A percentile compares a stretch with the other conserved stretches of the same genome.
These are phyloP conservation scores for Xylariaceae sp. DNA, from an alignment of 2,329 filamentous ascomycete species.

Conservation along the genomic window DNA sequence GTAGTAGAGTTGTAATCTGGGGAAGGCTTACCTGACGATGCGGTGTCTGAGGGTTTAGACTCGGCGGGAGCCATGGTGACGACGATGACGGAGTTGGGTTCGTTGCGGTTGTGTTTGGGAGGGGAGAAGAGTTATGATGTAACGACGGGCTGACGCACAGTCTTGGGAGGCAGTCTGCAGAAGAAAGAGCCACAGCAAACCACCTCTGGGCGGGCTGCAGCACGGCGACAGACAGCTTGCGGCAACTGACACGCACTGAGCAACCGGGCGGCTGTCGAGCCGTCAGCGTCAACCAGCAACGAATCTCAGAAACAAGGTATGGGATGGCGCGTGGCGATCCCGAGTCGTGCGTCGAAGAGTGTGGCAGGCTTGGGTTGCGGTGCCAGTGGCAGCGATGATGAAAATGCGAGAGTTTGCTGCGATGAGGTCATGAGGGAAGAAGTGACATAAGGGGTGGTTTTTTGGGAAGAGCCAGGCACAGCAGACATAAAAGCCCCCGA, in stretches of 20 bases:
- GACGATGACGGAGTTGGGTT: conserved; percentile 32
- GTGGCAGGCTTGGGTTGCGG: not conserved
- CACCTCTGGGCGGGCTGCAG: conserved; percentile 23
- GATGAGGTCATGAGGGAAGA: conserved; percentile 38
- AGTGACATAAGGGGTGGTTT: conserved; percentile 38
- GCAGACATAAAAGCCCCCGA: conserved; percentile 34
- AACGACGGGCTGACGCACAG: conserved; percentile 29
- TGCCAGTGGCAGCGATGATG: conserved; percentile 17
- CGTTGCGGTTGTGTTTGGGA: conserved; percentile 23
- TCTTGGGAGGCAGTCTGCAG: conserved; percentile 31
- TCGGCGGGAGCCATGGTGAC: conserved; percentile 34
- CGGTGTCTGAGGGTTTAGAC: conserved; percentile 31
- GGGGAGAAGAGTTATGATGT: conserved; percentile 33
- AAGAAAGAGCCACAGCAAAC: conserved; percentile 27
- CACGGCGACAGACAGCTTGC: conserved; percentile 2
- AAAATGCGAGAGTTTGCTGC: conserved; percentile 28
- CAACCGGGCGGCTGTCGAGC: not conserved
- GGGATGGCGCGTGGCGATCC: not conserved
- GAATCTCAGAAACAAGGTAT: not conserved
- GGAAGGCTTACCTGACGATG: conserved; percentile 31
- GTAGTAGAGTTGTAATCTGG: no score
- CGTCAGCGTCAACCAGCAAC: not conserved
- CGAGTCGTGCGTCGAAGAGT: not conserved
- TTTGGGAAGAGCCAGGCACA: conserved; percentile 33
- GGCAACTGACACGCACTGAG: conserved; percentile 11